phyloP scores from a whole-genome alignment of 1,284 basidiomycete genomes.

The Leccinum angustisporum region DNA sequence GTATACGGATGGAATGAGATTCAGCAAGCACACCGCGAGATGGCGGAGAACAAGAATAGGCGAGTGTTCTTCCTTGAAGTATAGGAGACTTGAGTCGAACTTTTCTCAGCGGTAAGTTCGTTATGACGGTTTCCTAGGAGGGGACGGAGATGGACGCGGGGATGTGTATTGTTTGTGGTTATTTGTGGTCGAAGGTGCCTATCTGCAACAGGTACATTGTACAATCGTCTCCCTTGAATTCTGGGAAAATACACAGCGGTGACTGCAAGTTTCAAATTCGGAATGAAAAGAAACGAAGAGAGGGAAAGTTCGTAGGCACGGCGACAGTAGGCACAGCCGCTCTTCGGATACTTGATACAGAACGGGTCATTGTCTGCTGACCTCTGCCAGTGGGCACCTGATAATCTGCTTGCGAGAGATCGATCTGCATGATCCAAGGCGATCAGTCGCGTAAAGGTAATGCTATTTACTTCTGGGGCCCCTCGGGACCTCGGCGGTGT shows the following conservation, averaged over 20 bases:
- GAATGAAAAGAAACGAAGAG: constrained; percentile 1
- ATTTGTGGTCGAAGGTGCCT: constrained; percentile 8
- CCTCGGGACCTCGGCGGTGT: constrained; percentile 31
- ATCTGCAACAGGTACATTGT: neutral
- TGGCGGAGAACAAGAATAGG: constrained; percentile 83
- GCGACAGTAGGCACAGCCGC: constrained; percentile 6
- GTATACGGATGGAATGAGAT: constrained; percentile 85
- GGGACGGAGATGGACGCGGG: constrained; percentile 6
- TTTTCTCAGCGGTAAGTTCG: constrained; percentile 54
- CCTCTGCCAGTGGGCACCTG: neutral
- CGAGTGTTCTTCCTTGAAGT: constrained; percentile 27
- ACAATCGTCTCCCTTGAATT: neutral
- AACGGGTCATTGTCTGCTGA: neutral
- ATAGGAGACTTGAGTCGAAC: neutral
- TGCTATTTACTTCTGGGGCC: constrained; percentile 1
- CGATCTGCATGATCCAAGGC: neutral
- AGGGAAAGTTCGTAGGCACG: constrained; percentile 15
- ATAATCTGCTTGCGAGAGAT: constrained; percentile 4
- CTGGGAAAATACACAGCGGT: neutral
- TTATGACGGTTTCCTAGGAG: constrained; percentile 44
- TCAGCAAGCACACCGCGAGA: constrained; percentile 81
- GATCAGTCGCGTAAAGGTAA: neutral
- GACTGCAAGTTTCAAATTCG: constrained; percentile 1
- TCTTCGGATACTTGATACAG: neutral
- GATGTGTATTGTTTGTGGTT: constrained; percentile 9